Evolutionary conservation across 768 basidiomycete species (phyloP).

Genomic region (Gymnopilus junonius): DNA sequence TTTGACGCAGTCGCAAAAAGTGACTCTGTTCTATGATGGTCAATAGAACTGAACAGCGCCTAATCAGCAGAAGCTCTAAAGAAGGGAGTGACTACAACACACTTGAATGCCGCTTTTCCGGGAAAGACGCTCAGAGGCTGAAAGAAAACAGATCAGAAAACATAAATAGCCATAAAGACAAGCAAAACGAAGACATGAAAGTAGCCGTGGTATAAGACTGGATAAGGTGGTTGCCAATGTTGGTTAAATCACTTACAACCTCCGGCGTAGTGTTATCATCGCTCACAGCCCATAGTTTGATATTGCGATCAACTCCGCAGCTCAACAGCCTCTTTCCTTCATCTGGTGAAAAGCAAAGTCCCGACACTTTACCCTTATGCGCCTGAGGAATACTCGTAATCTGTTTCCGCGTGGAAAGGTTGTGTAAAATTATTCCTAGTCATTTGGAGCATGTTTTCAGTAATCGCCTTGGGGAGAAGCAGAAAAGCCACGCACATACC

Average conservation of each 20-base stretch:
- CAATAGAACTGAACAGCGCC: slow-evolving; percentile 69
- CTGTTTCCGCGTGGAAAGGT: slow-evolving; percentile 63
- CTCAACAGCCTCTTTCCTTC: slow-evolving; percentile 67
- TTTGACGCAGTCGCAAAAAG: slow-evolving; percentile 94
- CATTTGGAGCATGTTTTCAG: slow-evolving; percentile 6
- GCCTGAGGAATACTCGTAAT: slow-evolving; percentile 65
- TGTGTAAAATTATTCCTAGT: slow-evolving; percentile 85
- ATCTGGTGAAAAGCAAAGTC: slow-evolving; percentile 66
- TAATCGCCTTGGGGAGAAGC: background rate
- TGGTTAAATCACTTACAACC: slow-evolving; percentile 37
- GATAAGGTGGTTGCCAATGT: slow-evolving; percentile 35
- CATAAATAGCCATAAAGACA: background rate
- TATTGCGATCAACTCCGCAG: slow-evolving; percentile 81
- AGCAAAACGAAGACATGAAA: slow-evolving; percentile 17
- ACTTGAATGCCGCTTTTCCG: slow-evolving; percentile 94
- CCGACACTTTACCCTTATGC: slow-evolving; percentile 87
- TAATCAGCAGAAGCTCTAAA: background rate
- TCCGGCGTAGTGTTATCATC: slow-evolving; percentile 29
- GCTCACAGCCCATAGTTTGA: slow-evolving; percentile 78
- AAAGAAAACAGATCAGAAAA: slow-evolving; percentile 5
- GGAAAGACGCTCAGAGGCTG: slow-evolving; percentile 79
- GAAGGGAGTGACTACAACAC: slow-evolving; percentile 25
- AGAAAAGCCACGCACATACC: slow-evolving; percentile 52
- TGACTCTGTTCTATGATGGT: slow-evolving; percentile 89
- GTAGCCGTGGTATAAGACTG: background rate